Evolutionary conservation across 2,329 filamentous ascomycete genomes (phyloP).

Genomic region (Coniochaeta ligniaria): DNA sequence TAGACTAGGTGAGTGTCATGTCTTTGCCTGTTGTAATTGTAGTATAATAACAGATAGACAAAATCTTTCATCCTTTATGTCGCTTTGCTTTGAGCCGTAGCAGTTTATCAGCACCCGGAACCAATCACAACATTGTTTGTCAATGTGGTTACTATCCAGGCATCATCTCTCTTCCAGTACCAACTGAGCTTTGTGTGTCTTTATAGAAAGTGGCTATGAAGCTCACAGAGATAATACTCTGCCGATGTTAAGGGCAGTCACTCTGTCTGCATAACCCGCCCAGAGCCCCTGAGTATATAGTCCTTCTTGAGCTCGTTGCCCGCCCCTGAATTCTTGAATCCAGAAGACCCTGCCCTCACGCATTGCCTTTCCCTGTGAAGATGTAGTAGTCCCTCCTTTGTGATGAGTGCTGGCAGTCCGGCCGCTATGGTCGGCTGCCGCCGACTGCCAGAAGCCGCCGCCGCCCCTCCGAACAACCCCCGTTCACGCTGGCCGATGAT

Average conservation of each 20-base stretch:
- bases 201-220: too few relatives aligned
- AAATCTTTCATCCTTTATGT: too few relatives aligned
- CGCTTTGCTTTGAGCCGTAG: too few relatives aligned
- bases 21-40: too few relatives aligned
- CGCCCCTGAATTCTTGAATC: not conserved
- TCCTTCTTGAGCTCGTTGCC: not conserved
- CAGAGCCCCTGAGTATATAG: not conserved
- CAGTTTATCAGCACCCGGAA: too few relatives aligned
- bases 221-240: not conserved
- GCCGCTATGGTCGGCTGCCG: not conserved
- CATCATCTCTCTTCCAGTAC: too few relatives aligned
- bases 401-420: not conserved
- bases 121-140: not conserved
- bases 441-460: not conserved
- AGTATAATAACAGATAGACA: too few relatives aligned
- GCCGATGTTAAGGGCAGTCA: not conserved
- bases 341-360: not conserved
- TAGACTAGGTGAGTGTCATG: too few relatives aligned
- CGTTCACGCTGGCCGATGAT: not conserved
- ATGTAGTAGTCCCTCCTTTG: not conserved
- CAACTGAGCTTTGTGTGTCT: too few relatives aligned
- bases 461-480: too few relatives aligned
- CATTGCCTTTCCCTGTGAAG: not conserved
- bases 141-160: too few relatives aligned
- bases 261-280: not conserved